phyloP scores from a whole-genome alignment of 2,329 filamentous ascomycete species.

The Aspergillus bombycis region DNA sequence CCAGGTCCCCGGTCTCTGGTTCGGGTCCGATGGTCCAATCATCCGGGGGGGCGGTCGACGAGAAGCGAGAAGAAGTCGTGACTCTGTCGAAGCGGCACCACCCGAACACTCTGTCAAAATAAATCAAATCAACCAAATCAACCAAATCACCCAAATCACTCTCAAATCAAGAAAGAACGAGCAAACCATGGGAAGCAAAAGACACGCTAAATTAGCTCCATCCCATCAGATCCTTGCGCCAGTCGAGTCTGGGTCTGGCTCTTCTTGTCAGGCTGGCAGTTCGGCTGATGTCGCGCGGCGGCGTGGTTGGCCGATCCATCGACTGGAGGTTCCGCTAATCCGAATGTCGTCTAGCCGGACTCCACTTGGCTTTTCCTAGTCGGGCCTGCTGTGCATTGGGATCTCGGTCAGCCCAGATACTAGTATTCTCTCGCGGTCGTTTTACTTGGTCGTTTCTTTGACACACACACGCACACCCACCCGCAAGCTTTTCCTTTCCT shows the following conservation, averaged over 20 bases:
- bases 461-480: not conserved
- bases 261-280: constrained; percentile 1
- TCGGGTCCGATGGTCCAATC: not conserved
- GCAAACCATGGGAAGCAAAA: not conserved
- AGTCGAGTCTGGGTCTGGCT: not conserved
- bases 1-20: not conserved
- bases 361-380: constrained; percentile 12
- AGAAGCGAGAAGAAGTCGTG: not conserved
- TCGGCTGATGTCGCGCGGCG: constrained; percentile 1
- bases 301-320: not conserved
- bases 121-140: not conserved
- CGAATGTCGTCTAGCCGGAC: not conserved
- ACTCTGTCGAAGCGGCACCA: not conserved
- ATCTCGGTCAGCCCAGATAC: not conserved
- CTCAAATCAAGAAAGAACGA: too few relatives aligned
- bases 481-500: not conserved
- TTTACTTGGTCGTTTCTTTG: not conserved
- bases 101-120: not conserved
- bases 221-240: not conserved
- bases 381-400: constrained; percentile 15
- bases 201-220: constrained; percentile 2
- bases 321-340: not conserved
- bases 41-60: not conserved
- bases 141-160: too few relatives aligned
- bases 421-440: not conserved